Conservation (phyloP, 129 eudicot species). For the Lactuca saligna region DNA sequence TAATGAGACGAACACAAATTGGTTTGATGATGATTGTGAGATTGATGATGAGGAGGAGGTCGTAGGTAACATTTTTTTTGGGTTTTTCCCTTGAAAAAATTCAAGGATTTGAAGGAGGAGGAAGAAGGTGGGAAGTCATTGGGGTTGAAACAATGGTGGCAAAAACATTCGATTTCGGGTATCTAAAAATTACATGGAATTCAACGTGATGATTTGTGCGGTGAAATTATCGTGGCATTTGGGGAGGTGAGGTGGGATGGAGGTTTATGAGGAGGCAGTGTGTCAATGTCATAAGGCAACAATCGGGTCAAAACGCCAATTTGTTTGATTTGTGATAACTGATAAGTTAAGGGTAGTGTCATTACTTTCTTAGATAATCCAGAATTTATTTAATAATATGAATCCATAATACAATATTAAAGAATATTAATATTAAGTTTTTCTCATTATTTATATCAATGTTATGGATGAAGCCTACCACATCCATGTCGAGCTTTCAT, state of each 20-base stretch:
- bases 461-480: too few species aligned
- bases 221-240: neutral
- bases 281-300: neutral
- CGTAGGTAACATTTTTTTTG: neutral
- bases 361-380: too few species aligned
- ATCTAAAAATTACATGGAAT: neutral
- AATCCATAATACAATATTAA: too few species aligned
- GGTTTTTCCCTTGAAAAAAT: neutral
- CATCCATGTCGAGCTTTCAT: too few species aligned
- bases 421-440: too few species aligned
- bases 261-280: neutral
- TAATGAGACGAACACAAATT: conserved; percentile 39
- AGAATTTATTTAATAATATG: too few species aligned
- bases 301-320: neutral
- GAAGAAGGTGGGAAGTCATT: conserved; percentile 1
- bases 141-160: neutral
- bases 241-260: neutral
- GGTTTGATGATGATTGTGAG: conserved; percentile 18
- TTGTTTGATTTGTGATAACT: neutral
- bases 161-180: neutral
- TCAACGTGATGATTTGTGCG: neutral
- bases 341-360: neutral
- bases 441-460: too few species aligned
- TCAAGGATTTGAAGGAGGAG: conserved; percentile 7
- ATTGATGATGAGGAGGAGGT: conserved; percentile 22